These are phyloP conservation scores for Fusarium transvaalense DNA, from an alignment of 2,329 filamentous ascomycete species.

Conservation along the genomic window DNA sequence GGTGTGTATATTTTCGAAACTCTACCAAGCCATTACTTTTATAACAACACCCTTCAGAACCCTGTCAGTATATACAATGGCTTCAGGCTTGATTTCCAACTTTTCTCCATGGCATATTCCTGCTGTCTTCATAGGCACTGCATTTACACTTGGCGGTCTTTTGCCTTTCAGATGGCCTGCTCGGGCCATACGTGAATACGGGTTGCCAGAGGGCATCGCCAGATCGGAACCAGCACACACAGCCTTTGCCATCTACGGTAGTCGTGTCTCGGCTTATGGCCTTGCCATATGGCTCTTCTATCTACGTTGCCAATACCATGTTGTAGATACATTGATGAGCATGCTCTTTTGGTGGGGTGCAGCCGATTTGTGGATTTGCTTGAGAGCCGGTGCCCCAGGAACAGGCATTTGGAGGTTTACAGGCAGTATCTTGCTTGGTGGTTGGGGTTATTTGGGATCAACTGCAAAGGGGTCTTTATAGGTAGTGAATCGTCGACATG, in stretches of 20 bases:
- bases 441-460: slow-evolving; percentile 38
- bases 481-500: too few relatives aligned
- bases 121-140: slow-evolving; percentile 48
- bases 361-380: slow-evolving; percentile 45
- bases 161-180: slow-evolving; percentile 51
- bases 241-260: slow-evolving; percentile 48
- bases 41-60: neutral
- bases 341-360: slow-evolving; percentile 35
- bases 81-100: slow-evolving; percentile 25
- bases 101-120: slow-evolving; percentile 47
- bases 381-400: slow-evolving; percentile 38
- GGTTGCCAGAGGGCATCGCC: slow-evolving; percentile 50
- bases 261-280: slow-evolving; percentile 38
- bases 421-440: slow-evolving; percentile 21
- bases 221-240: slow-evolving; percentile 49
- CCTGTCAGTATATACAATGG: slow-evolving; percentile 8
- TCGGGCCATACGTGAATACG: slow-evolving; percentile 52
- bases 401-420: slow-evolving; percentile 32
- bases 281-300: slow-evolving; percentile 44
- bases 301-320: slow-evolving; percentile 31
- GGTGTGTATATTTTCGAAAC: neutral
- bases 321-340: slow-evolving; percentile 42
- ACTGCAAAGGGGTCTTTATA: slow-evolving; percentile 33
- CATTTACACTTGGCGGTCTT: slow-evolving; percentile 51
- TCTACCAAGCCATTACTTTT: neutral